Conservation (phyloP, 306 rosid genomes). For the Begonia masoniana region DNA sequence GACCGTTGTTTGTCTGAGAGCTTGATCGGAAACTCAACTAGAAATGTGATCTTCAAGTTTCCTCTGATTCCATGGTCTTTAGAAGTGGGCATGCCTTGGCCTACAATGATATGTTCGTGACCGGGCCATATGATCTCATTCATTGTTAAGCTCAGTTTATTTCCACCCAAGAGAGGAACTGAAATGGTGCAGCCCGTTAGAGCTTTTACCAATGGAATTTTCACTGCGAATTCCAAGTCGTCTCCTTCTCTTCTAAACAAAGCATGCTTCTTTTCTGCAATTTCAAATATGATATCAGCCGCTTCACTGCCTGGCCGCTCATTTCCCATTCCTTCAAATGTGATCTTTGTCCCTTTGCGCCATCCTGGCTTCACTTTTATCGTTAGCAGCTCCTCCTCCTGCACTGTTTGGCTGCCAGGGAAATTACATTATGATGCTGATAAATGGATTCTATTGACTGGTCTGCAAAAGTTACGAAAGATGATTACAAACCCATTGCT, state of each 20-base stretch:
- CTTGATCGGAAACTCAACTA: conserved; percentile 47
- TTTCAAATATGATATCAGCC: conserved; percentile 39
- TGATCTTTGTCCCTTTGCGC: conserved; percentile 73
- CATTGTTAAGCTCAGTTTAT: conserved; percentile 25
- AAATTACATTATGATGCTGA: neutral
- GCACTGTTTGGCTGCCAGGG: conserved; percentile 26
- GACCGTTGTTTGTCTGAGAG: conserved; percentile 44
- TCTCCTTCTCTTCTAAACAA: conserved; percentile 61
- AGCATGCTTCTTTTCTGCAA: conserved; percentile 47
- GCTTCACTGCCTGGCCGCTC: conserved; percentile 27
- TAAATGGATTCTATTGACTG: neutral
- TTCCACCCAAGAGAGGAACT: conserved; percentile 61
- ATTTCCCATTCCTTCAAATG: conserved; percentile 66
- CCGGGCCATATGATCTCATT: conserved; percentile 50
- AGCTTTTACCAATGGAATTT: conserved; percentile 54
- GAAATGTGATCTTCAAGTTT: conserved; percentile 39
- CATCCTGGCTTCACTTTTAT: conserved; percentile 82
- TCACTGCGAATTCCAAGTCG: conserved; percentile 45
- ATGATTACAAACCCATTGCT: conserved; percentile 38
- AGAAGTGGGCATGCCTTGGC: conserved; percentile 61
- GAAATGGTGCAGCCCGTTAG: conserved; percentile 49
- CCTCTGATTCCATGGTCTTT: conserved; percentile 43
- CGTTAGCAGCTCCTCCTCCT: conserved; percentile 50
- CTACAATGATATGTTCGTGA: conserved; percentile 31
- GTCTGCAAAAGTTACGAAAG: neutral